Conservation (phyloP, 345 rosid genomes). For the Pugionium cornutum region DNA sequence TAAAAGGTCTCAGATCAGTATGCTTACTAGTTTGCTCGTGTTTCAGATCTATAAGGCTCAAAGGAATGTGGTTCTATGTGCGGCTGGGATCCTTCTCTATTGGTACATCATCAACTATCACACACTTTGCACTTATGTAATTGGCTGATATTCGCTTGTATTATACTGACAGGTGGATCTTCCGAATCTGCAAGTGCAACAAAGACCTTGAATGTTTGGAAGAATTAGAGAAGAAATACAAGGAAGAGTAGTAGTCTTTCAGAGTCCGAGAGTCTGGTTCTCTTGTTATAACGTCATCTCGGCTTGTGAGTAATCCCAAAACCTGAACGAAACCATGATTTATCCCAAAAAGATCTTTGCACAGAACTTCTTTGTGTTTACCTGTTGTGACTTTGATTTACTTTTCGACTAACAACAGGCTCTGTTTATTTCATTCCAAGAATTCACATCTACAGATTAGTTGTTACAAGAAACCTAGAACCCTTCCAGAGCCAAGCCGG, state of each 20-base stretch:
- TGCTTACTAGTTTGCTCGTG: conserved; percentile 17
- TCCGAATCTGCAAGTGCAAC: conserved; percentile 73
- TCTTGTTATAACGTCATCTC: conserved; percentile 14
- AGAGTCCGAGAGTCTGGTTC: conserved; percentile 10
- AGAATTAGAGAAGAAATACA: conserved; percentile 74
- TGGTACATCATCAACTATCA: conserved; percentile 53
- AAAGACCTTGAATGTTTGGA: conserved; percentile 74
- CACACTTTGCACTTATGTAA: background rate
- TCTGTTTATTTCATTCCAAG: conserved; percentile 8
- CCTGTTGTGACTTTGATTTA: conserved; percentile 17
- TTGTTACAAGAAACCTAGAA: conserved; percentile 1
- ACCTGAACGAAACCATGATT: conserved; percentile 22
- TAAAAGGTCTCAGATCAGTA: background rate
- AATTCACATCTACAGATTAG: conserved; percentile 16
- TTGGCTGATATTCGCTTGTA: conserved; percentile 12
- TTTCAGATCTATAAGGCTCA: conserved; percentile 85
- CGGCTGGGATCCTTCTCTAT: conserved; percentile 76
- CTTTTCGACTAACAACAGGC: conserved; percentile 17
- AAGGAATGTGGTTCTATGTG: conserved; percentile 77
- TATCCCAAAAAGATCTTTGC: conserved; percentile 13
- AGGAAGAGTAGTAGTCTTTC: conserved; percentile 50
- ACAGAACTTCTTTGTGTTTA: conserved; percentile 22
- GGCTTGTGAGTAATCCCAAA: conserved; percentile 33
- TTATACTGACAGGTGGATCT: conserved; percentile 62
- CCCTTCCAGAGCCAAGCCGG: background rate